Conservation (phyloP, 139 green algal species). For the Ulvella scutata region DNA sequence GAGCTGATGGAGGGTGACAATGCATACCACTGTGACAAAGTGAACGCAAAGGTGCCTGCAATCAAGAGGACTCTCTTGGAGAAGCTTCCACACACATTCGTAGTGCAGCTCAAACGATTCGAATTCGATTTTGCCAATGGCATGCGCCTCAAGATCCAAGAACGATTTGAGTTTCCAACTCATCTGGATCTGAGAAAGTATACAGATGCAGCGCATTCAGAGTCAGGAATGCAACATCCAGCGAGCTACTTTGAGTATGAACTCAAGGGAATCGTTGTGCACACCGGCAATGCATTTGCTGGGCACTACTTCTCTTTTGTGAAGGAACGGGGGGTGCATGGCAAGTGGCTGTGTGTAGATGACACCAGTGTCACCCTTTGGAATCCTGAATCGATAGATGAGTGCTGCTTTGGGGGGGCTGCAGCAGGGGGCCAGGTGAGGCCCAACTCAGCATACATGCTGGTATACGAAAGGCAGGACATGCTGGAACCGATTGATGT, state of each 20-base stretch:
- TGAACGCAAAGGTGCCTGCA: slow-evolving; percentile 54
- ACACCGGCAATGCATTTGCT: slow-evolving; percentile 78
- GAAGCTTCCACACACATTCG: slow-evolving; percentile 48
- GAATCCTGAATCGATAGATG: slow-evolving; percentile 50
- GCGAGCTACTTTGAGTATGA: slow-evolving; percentile 51
- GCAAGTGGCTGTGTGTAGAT: slow-evolving; percentile 71
- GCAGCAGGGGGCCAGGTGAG: slow-evolving; percentile 11
- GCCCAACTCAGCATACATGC: slow-evolving; percentile 85
- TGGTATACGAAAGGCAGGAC: slow-evolving; percentile 74
- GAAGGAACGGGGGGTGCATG: slow-evolving; percentile 32
- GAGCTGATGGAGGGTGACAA: slow-evolving; percentile 93
- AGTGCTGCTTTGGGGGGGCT: slow-evolving; percentile 70
- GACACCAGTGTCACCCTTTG: slow-evolving; percentile 65
- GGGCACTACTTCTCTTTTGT: slow-evolving; percentile 94
- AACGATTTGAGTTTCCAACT: slow-evolving; percentile 78
- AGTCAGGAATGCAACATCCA: neutral
- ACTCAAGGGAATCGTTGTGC: slow-evolving; percentile 77
- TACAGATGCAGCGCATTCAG: neutral
- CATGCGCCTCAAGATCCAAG: slow-evolving; percentile 38
- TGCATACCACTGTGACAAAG: slow-evolving; percentile 66
- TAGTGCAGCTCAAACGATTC: slow-evolving; percentile 77
- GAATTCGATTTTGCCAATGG: slow-evolving; percentile 72
- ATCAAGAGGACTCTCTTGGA: slow-evolving; percentile 60
- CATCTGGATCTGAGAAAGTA: slow-evolving; percentile 58
- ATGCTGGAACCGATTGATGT: neutral